phyloP scores from a whole-genome alignment of 305 asterid genomes.

The Fraxinus latifolia region DNA sequence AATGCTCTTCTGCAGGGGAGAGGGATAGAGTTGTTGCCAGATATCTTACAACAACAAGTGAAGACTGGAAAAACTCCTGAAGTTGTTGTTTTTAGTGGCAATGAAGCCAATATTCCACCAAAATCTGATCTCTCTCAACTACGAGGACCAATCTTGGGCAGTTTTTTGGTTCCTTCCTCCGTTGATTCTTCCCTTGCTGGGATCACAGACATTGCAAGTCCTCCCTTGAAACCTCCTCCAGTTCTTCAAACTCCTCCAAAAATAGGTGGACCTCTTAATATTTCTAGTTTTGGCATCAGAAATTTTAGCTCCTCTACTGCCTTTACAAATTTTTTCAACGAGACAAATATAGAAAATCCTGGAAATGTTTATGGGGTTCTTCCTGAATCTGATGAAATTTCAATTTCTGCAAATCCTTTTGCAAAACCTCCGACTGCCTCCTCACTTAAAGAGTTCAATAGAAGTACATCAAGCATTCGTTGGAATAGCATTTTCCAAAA shows the following conservation, averaged over 20 bases:
- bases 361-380: slow-evolving; percentile 25
- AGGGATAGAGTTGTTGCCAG: slow-evolving; percentile 78
- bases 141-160: slow-evolving; percentile 59
- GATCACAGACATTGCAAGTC: slow-evolving; percentile 16
- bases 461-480: slow-evolving; percentile 22
- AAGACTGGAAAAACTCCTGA: slow-evolving; percentile 62
- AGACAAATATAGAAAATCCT: slow-evolving; percentile 26
- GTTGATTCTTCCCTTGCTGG: slow-evolving; percentile 19
- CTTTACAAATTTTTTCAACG: slow-evolving; percentile 18
- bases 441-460: slow-evolving; percentile 27
- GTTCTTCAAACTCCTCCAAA: slow-evolving; percentile 19
- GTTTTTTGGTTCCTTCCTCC: slow-evolving; percentile 39
- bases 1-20: slow-evolving; percentile 47
- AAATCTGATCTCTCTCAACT: slow-evolving; percentile 33
- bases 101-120: slow-evolving; percentile 29
- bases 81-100: slow-evolving; percentile 26
- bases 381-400: slow-evolving; percentile 27
- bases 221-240: slow-evolving; percentile 22
- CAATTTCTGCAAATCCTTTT: slow-evolving; percentile 9
- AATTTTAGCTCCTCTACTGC: slow-evolving; percentile 24
- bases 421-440: slow-evolving; percentile 24
- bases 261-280: slow-evolving; percentile 24
- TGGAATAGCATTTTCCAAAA: slow-evolving; percentile 23
- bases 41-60: slow-evolving; percentile 57
- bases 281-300: slow-evolving; percentile 14